phyloP scores from a whole-genome alignment of 1,139 yeast genomes.

The Candida sp. region DNA sequence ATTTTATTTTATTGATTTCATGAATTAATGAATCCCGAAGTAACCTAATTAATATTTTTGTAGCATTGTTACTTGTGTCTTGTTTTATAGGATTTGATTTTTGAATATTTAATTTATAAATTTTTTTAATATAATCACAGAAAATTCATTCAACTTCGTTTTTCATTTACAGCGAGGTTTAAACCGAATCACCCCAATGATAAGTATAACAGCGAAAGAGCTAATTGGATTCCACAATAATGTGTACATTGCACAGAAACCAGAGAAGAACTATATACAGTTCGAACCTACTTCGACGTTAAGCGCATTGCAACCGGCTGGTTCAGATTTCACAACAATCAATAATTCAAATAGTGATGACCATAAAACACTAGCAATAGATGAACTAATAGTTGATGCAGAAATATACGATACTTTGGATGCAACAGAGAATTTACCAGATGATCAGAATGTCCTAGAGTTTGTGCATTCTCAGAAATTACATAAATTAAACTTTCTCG shows the following conservation, averaged over 20 bases:
- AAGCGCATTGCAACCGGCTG: background rate
- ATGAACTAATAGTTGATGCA: constrained; percentile 15
- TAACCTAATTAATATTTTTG: background rate
- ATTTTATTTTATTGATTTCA: background rate
- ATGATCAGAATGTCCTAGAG: constrained; percentile 12
- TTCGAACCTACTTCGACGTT: background rate
- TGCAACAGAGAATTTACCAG: constrained; percentile 7
- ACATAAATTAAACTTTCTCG: constrained; percentile 19
- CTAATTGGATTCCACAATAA: constrained; percentile 6
- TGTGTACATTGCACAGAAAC: background rate
- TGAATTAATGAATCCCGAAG: background rate
- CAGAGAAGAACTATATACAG: background rate
- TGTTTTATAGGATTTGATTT: background rate
- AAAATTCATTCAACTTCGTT: background rate
- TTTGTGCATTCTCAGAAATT: constrained; percentile 15
- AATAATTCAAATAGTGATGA: background rate
- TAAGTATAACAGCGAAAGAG: constrained; percentile 6
- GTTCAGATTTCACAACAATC: background rate
- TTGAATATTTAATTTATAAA: background rate
- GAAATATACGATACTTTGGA: constrained; percentile 12
- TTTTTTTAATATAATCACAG: too few relatives aligned
- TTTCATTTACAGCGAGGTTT: background rate
- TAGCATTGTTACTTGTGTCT: constrained; percentile 1
- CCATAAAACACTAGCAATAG: background rate
- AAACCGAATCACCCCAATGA: background rate